Evolutionary conservation across 176 grass and related monocot species (phyloP), one percentile per base, ranked within the genome.

Genomic region (Coix lacrymajobi): DNA sequence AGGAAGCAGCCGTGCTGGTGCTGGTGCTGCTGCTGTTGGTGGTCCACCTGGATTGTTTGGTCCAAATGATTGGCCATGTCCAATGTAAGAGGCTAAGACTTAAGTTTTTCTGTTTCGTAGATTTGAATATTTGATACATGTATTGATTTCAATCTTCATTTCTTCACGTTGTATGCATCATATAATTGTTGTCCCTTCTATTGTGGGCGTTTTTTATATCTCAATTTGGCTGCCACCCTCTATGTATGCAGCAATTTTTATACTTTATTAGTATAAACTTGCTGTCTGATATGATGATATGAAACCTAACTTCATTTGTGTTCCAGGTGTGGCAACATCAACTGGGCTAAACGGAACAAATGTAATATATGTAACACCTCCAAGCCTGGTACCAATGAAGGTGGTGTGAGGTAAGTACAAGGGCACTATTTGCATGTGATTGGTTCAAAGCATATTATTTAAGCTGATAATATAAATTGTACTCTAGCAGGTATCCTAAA

Each of bases 361-460:
- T 98, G 95, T 79, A 98, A 98, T 86, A 92, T 98, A 48, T 98
- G 95, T 69, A 98, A 98, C 88, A 98, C 92, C 57, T 93, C 90
- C 57, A 95, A 91, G 76, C 92, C 95, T 72, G 95, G 95, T 64
- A 89, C 89, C 51, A 98, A 84, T 85, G 95, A 98, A 84, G 95
- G 95, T 68, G 92, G 88, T 77, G 95, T 91, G 62, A 98, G 95
- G 95, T 95, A 88, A 75, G 57, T 51, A 51, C 13, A 36, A 56
- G 1, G 5, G 51, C 3, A 22, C 48, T 33, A 22, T 57, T 43
- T 81, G 19, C 49, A 76, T 75, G 29, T 67, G 33, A 1, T 34
- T 34, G 49, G 34, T 65, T 45, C 20, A 34, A 34, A 45, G 33
- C 45, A 30, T 8, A 22, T 52, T 40, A 31, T 13, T 69, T 32